phyloP scores from a whole-genome alignment of 768 basidiomycete species.

The Russula olivacea region DNA sequence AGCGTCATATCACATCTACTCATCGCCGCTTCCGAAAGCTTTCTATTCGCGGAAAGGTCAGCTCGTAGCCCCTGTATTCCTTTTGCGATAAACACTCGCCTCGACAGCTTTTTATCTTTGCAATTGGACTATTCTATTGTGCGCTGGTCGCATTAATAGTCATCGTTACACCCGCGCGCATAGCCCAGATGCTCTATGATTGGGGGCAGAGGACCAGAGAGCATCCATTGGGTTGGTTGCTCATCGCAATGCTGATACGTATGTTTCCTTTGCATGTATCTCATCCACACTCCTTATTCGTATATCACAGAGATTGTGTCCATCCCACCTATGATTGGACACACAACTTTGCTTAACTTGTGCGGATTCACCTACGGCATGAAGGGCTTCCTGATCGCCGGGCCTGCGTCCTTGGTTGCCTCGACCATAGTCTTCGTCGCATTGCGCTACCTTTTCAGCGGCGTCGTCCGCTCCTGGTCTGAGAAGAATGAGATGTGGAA shows the following conservation, averaged over 20 bases:
- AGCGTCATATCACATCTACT: not conserved
- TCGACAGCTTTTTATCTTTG: conserved; percentile 52
- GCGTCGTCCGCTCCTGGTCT: conserved; percentile 54
- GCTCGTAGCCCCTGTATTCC: conserved; percentile 10
- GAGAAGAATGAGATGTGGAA: conserved; percentile 65
- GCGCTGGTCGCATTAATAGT: conserved; percentile 38
- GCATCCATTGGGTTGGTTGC: conserved; percentile 56
- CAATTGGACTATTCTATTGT: conserved; percentile 51
- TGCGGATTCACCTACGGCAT: conserved; percentile 83
- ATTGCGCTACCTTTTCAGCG: conserved; percentile 53
- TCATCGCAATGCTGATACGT: conserved; percentile 50
- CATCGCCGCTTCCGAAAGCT: conserved; percentile 11
- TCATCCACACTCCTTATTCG: not conserved
- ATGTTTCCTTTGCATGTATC: conserved; percentile 26
- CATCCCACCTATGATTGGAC: conserved; percentile 60
- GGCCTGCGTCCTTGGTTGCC: conserved; percentile 54
- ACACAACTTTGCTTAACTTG: conserved; percentile 57
- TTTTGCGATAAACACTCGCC: conserved; percentile 7
- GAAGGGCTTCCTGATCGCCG: conserved; percentile 64
- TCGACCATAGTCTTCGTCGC: conserved; percentile 55
- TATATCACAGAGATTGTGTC: conserved; percentile 39
- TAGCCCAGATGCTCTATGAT: conserved; percentile 69
- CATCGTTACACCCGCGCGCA: conserved; percentile 54
- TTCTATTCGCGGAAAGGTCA: conserved; percentile 19
- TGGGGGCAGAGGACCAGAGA: conserved; percentile 54